These are phyloP conservation scores for Tulasnella calospora DNA, from an alignment of 768 basidiomycete genomes.

Conservation along the genomic window DNA sequence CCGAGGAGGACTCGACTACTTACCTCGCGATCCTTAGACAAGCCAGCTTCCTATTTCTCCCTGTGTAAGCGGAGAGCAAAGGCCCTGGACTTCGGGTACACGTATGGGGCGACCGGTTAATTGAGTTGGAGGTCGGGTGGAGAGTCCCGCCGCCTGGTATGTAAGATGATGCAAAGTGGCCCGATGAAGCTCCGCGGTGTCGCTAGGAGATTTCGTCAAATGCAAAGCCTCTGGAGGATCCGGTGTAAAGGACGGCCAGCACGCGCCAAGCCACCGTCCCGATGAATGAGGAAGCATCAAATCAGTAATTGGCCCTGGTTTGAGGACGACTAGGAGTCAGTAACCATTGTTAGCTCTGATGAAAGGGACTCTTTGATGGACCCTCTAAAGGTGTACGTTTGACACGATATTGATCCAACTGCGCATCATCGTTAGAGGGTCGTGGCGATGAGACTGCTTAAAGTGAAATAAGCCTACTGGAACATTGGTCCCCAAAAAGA, in stretches of 20 bases:
- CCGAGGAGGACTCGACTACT: no score
- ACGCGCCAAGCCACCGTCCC: not conserved
- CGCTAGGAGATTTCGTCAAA: not conserved
- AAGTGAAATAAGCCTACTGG: not conserved
- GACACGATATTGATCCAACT: not conserved
- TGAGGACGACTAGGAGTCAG: not conserved
- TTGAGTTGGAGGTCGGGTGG: no score
- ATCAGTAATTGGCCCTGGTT: no score
- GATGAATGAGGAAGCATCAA: not conserved
- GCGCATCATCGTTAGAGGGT: not conserved
- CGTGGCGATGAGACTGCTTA: not conserved
- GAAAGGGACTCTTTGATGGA: not conserved
- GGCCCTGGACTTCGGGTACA: no score
- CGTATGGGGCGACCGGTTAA: no score
- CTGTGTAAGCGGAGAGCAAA: no score
- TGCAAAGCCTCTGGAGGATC: not conserved
- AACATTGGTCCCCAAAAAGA: not conserved
- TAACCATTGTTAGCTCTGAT: not conserved
- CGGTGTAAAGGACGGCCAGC: not conserved
- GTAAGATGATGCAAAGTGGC: no score
- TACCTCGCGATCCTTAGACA: no score
- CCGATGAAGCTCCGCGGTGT: not conserved
- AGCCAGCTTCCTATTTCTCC: no score
- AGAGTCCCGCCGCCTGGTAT: no score
- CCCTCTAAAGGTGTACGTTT: not conserved